phyloP scores from a whole-genome alignment of 2,329 filamentous ascomycete species.

The Penicillium sp. region DNA sequence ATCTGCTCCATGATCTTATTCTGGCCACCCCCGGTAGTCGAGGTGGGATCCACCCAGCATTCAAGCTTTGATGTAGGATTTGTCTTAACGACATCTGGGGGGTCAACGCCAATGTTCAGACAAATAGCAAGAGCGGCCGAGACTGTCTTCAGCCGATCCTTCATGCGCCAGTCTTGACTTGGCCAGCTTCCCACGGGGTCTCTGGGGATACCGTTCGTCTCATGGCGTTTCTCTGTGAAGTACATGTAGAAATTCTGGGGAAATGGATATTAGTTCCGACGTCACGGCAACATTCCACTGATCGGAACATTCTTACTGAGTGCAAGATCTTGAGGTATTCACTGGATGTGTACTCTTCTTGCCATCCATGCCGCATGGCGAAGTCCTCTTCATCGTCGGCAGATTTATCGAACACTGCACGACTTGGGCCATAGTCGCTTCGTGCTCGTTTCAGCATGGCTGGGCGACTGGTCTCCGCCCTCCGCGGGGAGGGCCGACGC shows the following conservation, averaged over 20 bases:
- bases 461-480: constrained; percentile 38
- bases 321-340: constrained; percentile 85
- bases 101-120: constrained; percentile 95
- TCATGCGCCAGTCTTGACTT: constrained; percentile 92
- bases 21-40: constrained; percentile 71
- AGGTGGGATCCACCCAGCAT: constrained; percentile 93
- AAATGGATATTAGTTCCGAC: constrained; percentile 18
- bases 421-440: constrained; percentile 56
- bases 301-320: constrained; percentile 59
- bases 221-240: constrained; percentile 96
- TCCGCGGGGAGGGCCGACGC: constrained; percentile 33
- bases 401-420: constrained; percentile 35
- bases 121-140: constrained; percentile 93
- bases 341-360: constrained; percentile 87
- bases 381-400: constrained; percentile 56
- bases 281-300: neutral
- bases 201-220: constrained; percentile 87
- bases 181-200: constrained; percentile 60
- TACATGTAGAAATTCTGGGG: constrained; percentile 98
- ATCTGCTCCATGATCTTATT: constrained; percentile 90
- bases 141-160: constrained; percentile 93
- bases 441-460: constrained; percentile 54
- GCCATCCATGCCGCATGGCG: constrained; percentile 81
- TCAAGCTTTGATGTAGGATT: constrained; percentile 91
- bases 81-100: constrained; percentile 94